Evolutionary conservation across 805 yeast species (phyloP).

Genomic region (Saturnispora quitensis): DNA sequence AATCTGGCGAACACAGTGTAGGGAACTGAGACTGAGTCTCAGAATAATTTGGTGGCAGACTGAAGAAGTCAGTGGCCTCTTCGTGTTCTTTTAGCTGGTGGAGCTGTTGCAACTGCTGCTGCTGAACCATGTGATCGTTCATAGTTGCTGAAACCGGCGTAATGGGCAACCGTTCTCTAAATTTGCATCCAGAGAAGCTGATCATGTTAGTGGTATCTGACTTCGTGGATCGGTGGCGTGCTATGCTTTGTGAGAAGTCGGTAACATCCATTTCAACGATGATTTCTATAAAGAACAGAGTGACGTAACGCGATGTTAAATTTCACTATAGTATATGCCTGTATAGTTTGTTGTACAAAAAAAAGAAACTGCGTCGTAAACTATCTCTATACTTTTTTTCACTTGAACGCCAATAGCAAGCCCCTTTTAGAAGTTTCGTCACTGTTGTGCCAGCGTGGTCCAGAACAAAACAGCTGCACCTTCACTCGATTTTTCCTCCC

Average conservation of each 20-base stretch:
- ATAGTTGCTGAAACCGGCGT: background rate
- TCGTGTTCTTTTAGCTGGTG: conserved; percentile 4
- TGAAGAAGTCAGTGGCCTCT: background rate
- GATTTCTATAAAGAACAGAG: background rate
- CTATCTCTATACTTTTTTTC: background rate
- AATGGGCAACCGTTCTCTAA: background rate
- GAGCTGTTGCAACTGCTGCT: background rate
- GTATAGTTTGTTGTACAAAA: background rate
- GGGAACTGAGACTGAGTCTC: background rate
- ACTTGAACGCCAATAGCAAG: background rate
- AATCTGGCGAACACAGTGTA: background rate
- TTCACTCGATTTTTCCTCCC: background rate
- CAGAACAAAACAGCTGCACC: background rate
- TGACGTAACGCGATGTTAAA: conserved; percentile 4
- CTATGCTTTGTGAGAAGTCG: background rate
- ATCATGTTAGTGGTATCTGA: background rate
- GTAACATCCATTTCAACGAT: background rate
- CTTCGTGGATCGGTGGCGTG: conserved; percentile 2
- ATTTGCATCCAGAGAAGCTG: background rate
- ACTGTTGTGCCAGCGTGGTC: background rate
- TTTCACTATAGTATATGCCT: background rate
- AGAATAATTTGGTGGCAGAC: background rate
- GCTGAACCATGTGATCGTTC: background rate
- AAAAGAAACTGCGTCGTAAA: background rate
- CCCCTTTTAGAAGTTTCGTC: background rate